Evolutionary conservation across 495 filamentous ascomycete species (phyloP), one percentile per base, ranked within the genome.

Genomic region (Hypoxylon subgilvum): DNA sequence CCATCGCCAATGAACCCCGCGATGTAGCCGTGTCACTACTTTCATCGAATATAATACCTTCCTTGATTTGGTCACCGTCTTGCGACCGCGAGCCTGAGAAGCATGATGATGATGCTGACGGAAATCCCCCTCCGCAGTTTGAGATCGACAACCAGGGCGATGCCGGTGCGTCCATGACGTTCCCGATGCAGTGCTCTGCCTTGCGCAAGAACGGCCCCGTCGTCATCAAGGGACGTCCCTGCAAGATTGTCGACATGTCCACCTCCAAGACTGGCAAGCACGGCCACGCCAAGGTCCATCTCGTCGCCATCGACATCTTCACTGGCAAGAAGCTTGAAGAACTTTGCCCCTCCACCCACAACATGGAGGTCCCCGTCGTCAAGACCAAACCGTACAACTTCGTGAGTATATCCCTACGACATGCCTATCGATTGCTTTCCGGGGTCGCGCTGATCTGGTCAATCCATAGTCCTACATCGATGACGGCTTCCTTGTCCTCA

Each of bases 181-280:
- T 73, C 82, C 94, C 94, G 66, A 93, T 95, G 90, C 94, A 99
- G 83, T 99, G 94, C 79, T 99, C 94, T 78, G 93, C 94, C 66
- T 85, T 99, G 82, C 86, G 94, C 70, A 97, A 99, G 92, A 94
- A 93, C 86, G 94, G 94, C 66, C 85, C 86, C 69, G 94, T 99
- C 79, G 88, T 93, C 70, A 97, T 99, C 80, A 97, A 99, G 86
- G 78, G 82, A 74, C 93, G 94, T 68, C 94, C 94, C 60, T 99
- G 94, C 92, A 97, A 97, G 87, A 99, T 99, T 69, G 90, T 97
- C 75, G 94, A 97, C 72, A 99, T 99, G 94, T 93, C 89, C 59
- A 99, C 94, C 79, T 99, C 94, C 73, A 99, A 99, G 91, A 99
- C 94, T 61, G 94, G 94, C 76, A 99, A 99, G 90, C 94, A 99